phyloP scores from a whole-genome alignment of 2,329 filamentous ascomycete species.

The Pseudogymnoascus sp. region DNA sequence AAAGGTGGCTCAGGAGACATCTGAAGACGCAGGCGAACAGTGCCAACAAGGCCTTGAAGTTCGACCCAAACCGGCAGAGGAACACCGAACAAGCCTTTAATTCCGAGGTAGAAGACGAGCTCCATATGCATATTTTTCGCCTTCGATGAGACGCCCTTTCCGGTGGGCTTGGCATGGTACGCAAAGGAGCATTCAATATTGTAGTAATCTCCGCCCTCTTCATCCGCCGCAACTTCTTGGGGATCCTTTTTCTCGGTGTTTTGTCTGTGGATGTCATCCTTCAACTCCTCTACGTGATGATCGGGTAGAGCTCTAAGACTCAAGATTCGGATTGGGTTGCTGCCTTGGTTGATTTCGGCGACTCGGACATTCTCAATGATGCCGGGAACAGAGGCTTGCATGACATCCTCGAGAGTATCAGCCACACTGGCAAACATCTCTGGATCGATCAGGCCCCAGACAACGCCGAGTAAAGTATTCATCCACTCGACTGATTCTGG shows the following conservation, averaged over 20 bases:
- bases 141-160: constrained; percentile 65
- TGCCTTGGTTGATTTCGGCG: constrained; percentile 89
- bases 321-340: constrained; percentile 80
- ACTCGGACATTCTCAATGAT: constrained; percentile 93
- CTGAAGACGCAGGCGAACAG: constrained; percentile 72
- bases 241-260: constrained; percentile 77
- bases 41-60: constrained; percentile 83
- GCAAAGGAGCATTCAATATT: constrained; percentile 87
- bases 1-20: constrained; percentile 89
- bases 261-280: constrained; percentile 69
- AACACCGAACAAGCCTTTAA: constrained; percentile 75
- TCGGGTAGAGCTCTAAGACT: constrained; percentile 83
- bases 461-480: constrained; percentile 75
- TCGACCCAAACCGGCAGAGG: constrained; percentile 53
- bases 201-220: constrained; percentile 87
- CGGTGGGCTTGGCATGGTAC: constrained; percentile 77
- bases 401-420: constrained; percentile 92
- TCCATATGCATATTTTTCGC: constrained; percentile 97
- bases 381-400: constrained; percentile 88
- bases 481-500: constrained; percentile 95
- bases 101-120: constrained; percentile 84
- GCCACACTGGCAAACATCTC: constrained; percentile 90
- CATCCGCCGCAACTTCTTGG: constrained; percentile 78
- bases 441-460: constrained; percentile 90
- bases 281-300: constrained; percentile 70